A percentile compares a stretch with the other conserved stretches of the same genome.
These are phyloP conservation scores for Mortierella sp. DNA, from an alignment of 371 early-diverging fungal species.

Conservation along the genomic window DNA sequence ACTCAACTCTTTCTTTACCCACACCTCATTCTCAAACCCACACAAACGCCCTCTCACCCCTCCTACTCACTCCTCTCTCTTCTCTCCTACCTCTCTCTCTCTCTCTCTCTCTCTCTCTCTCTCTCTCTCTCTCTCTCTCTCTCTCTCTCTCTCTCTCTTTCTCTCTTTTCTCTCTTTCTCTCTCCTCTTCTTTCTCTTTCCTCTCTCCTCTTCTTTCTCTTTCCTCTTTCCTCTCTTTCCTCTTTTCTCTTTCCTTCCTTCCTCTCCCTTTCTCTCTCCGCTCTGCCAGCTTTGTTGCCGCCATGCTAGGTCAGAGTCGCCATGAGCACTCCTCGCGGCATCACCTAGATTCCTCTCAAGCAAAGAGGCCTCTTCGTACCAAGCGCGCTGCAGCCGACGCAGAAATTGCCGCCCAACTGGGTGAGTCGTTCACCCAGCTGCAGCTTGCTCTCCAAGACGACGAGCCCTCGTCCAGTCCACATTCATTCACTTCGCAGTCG, in stretches of 20 bases:
- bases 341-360: not conserved
- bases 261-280: no score
- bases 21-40: not conserved
- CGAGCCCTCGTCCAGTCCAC: not conserved
- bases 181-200: not conserved
- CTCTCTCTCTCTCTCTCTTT: not conserved
- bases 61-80: not conserved
- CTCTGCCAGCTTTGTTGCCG: no score
- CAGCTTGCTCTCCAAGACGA: conserved; percentile 16
- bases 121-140: not conserved
- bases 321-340: conserved; percentile 16
- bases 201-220: no score
- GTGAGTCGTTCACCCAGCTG: conserved; percentile 21
- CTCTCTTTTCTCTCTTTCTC: not conserved
- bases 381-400: conserved; percentile 28
- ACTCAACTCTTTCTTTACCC: not conserved
- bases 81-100: not conserved
- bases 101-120: conserved; percentile 2
- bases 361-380: conserved; percentile 24
- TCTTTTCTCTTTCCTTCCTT: no score
- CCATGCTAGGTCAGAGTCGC: conserved; percentile 22
- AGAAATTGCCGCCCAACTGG: not conserved
- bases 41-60: not conserved
- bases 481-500: conserved; percentile 5
- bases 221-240: no score